Evolutionary conservation across 2,329 filamentous ascomycete genomes (phyloP).

Genomic region (Botrytis deweyae): DNA sequence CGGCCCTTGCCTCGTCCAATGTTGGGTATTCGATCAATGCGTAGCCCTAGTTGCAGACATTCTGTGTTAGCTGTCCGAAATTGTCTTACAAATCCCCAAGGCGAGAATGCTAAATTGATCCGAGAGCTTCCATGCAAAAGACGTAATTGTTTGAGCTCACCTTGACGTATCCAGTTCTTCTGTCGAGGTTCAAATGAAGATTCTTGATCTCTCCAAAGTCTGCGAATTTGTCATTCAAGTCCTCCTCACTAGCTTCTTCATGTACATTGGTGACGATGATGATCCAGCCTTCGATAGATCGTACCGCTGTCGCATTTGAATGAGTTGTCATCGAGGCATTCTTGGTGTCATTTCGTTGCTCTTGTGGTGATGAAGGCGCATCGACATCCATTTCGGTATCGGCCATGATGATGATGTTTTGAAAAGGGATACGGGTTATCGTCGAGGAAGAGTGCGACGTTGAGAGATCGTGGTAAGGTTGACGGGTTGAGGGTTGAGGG

Average conservation of each 20-base stretch:
- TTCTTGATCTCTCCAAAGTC: conserved; percentile 89
- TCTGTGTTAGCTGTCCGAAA: conserved; percentile 7
- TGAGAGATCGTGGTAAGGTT: not conserved
- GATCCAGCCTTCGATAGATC: conserved; percentile 89
- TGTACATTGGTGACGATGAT: conserved; percentile 83
- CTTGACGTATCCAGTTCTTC: conserved; percentile 84
- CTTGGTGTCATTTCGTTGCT: conserved; percentile 55
- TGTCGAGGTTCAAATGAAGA: conserved; percentile 77
- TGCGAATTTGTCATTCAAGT: conserved; percentile 76
- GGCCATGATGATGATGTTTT: conserved; percentile 42
- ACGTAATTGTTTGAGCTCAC: conserved; percentile 44
- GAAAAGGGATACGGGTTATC: not conserved
- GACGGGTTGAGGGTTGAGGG: not conserved
- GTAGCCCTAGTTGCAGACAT: conserved; percentile 61
- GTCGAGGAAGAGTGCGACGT: not conserved
- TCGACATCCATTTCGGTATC: conserved; percentile 48
- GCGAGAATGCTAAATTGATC: conserved; percentile 10
- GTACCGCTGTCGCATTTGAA: conserved; percentile 74
- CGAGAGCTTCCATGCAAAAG: not conserved
- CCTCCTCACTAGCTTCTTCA: conserved; percentile 83
- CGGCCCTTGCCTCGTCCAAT: conserved; percentile 74
- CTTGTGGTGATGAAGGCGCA: conserved; percentile 39
- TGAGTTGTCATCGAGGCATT: conserved; percentile 69
- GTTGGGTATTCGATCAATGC: conserved; percentile 83
- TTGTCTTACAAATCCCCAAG: not conserved